These are phyloP conservation scores for Ormosia semicastrata DNA, from an alignment of 306 rosid genomes.

Conservation along the genomic window DNA sequence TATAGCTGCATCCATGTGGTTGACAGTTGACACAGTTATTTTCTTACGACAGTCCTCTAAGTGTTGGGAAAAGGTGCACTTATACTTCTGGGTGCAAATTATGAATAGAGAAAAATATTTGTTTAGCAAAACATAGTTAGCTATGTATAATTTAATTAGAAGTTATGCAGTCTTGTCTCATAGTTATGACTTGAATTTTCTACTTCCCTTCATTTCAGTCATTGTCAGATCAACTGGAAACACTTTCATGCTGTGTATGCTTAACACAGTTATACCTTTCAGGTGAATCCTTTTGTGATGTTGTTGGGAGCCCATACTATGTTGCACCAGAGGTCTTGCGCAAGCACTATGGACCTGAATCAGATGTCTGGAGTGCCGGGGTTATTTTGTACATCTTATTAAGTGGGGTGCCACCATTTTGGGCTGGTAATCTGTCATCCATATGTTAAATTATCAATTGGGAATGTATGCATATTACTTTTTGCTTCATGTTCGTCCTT, in stretches of 20 bases:
- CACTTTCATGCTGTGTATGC: slow-evolving; percentile 4
- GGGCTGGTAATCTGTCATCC: slow-evolving; percentile 52
- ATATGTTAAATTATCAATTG: slow-evolving; percentile 17
- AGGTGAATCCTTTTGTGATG: slow-evolving; percentile 60
- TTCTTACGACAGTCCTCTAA: not conserved
- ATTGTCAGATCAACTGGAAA: not conserved
- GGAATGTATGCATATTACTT: not conserved
- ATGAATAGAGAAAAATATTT: not conserved
- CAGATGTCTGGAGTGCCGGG: slow-evolving; percentile 74
- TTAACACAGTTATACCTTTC: slow-evolving; percentile 26
- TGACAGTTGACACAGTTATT: slow-evolving; percentile 9
- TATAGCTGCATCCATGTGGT: slow-evolving; percentile 15
- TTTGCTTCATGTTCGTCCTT: slow-evolving; percentile 21
- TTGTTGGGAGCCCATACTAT: slow-evolving; percentile 71
- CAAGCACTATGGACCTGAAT: slow-evolving; percentile 61
- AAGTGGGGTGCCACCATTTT: slow-evolving; percentile 73
- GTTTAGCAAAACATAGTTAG: not conserved
- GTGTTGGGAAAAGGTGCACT: slow-evolving; percentile 10
- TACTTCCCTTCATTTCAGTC: slow-evolving; percentile 2
- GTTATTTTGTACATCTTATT: slow-evolving; percentile 60
- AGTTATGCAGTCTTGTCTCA: slow-evolving; percentile 8
- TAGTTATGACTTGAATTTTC: not conserved
- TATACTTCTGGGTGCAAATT: slow-evolving; percentile 7
- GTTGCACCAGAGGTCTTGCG: slow-evolving; percentile 71
- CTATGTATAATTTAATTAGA: not conserved